Evolutionary conservation across 2,329 filamentous ascomycete genomes (phyloP).

Genomic region (Fonsecaea erecta): DNA sequence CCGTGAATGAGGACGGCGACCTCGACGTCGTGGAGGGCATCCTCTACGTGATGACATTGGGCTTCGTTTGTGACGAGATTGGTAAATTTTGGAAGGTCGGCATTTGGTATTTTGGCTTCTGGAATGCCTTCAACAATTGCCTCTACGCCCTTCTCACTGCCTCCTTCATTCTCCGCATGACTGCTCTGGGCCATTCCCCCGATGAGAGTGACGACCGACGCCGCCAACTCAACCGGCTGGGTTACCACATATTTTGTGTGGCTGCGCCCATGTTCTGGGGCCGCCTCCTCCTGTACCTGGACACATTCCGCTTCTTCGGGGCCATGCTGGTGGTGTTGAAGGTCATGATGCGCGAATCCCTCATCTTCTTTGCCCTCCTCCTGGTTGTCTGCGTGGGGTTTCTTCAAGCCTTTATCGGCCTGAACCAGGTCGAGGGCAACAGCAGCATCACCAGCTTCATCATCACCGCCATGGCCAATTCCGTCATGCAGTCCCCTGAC

Average conservation of each 20-base stretch:
- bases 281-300: slow-evolving; percentile 86
- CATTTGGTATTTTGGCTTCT: slow-evolving; percentile 88
- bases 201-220: slow-evolving; percentile 58
- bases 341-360: slow-evolving; percentile 89
- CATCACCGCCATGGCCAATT: slow-evolving; percentile 72
- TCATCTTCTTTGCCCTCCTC: slow-evolving; percentile 95
- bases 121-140: slow-evolving; percentile 90
- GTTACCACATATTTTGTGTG: slow-evolving; percentile 94
- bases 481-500: slow-evolving; percentile 88
- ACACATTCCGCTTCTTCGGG: slow-evolving; percentile 93
- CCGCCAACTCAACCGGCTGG: slow-evolving; percentile 72
- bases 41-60: slow-evolving; percentile 88
- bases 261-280: slow-evolving; percentile 97
- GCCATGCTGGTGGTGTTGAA: slow-evolving; percentile 98
- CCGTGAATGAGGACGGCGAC: slow-evolving; percentile 82
- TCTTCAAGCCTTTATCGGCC: slow-evolving; percentile 88
- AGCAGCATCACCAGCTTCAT: slow-evolving; percentile 52
- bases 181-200: slow-evolving; percentile 70
- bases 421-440: slow-evolving; percentile 80
- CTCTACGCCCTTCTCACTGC: slow-evolving; percentile 79
- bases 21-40: slow-evolving; percentile 82
- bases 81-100: slow-evolving; percentile 95
- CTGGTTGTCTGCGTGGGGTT: slow-evolving; percentile 78
- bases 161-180: slow-evolving; percentile 77
- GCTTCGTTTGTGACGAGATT: slow-evolving; percentile 85